A percentile compares a stretch with the other conserved stretches of the same genome.
phyloP scores from a whole-genome alignment of 2,329 filamentous ascomycete genomes.

The Periconia digitata region DNA sequence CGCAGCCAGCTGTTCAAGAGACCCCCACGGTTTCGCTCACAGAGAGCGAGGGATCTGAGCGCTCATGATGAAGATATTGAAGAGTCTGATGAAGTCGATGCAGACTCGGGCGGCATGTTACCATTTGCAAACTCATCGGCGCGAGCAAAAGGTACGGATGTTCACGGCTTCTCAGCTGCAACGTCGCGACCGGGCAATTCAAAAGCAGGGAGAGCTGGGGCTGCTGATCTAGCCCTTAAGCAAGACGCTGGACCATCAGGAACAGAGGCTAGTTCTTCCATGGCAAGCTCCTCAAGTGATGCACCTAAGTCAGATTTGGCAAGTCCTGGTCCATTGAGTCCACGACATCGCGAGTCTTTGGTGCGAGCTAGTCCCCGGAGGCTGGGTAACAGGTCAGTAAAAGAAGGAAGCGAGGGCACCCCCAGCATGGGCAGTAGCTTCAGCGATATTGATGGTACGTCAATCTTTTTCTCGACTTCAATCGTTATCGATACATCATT shows the following conservation, averaged over 20 bases:
- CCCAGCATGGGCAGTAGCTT: slow-evolving; percentile 70
- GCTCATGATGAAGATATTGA: slow-evolving; percentile 35
- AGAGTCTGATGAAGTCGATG: slow-evolving; percentile 57
- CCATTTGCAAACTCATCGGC: slow-evolving; percentile 45
- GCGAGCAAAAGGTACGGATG: neutral
- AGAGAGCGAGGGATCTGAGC: slow-evolving; percentile 30
- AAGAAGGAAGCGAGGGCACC: slow-evolving; percentile 38
- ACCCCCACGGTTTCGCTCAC: slow-evolving; percentile 39
- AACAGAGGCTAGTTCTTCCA: slow-evolving; percentile 53
- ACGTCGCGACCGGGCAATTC: neutral
- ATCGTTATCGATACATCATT: no score
- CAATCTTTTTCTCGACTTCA: neutral
- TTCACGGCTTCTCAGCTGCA: neutral
- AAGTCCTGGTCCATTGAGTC: slow-evolving; percentile 42
- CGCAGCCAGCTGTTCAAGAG: slow-evolving; percentile 50
- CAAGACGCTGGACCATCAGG: slow-evolving; percentile 18
- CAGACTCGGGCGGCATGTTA: slow-evolving; percentile 46
- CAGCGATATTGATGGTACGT: slow-evolving; percentile 75
- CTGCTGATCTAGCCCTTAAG: neutral
- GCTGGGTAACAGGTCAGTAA: slow-evolving; percentile 16
- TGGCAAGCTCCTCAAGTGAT: slow-evolving; percentile 46
- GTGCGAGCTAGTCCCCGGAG: slow-evolving; percentile 57
- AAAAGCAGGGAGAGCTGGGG: neutral
- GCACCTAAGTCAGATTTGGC: slow-evolving; percentile 19
- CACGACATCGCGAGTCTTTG: slow-evolving; percentile 61